Evolutionary conservation across 768 basidiomycete genomes (phyloP), one percentile per base, ranked within the genome.

Genomic region (Leccinum subtestaceum): DNA sequence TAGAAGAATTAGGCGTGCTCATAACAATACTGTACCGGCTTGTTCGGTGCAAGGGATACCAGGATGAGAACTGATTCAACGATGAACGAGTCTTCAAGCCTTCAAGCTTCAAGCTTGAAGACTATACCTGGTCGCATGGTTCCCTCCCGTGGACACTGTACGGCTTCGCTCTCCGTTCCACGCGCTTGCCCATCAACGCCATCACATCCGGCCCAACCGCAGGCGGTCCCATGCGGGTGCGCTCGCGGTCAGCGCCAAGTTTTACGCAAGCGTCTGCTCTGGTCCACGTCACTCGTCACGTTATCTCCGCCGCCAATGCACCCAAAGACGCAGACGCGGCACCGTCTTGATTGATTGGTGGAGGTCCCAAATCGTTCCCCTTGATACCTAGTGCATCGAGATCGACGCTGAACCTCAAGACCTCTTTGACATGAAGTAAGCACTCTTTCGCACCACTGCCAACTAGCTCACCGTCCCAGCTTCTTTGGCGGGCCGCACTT

Each of bases 101-200:
- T 21, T 21, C 21, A 21, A 21, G 21, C 21, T 21, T 21, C 21
- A 21, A 21, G 21, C 1, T 21, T 21, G 21, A 85, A 58, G 84
- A 85, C 65, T 85, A 84, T 58, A 77, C 76, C 36, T 86, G 84
- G 84, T 84, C 85, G 0, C 81, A 79, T 51, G 61, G 74, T 0
- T 80, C 84, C 4, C 68, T 83, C 31, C 80, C 80, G 5, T 85
- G 82, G 68, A 81, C 82, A 2, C 53, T 84, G 1, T 83, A 84
- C 60, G 82, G 81, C 60, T 78, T 82, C 55, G 74, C 80, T 0
- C 73, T 85, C 55, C 77, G 84, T 19, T 79, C 82, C 4, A 74
- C 79, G 1, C 74, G 75, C 4, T 76, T 85, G 49, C 86, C 86
- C 0, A 65, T 87, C 43, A 84, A 85, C 47, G 83, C 85, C 1